phyloP scores from a whole-genome alignment of 225 moss, liverwort and hornwort species.

The Physcomitrium patens region DNA sequence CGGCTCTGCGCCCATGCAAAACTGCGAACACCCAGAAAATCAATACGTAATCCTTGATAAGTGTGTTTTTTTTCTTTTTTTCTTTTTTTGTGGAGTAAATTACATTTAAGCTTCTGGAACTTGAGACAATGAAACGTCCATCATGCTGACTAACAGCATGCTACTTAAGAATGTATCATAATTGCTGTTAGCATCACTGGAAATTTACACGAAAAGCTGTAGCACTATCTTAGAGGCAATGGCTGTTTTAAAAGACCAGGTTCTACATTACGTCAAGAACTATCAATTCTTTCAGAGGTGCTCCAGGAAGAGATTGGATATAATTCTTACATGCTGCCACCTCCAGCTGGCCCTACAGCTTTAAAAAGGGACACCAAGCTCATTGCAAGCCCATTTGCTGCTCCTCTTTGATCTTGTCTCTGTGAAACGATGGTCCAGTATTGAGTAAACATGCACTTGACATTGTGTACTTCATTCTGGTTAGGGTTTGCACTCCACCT shows the following conservation, averaged over 20 bases:
- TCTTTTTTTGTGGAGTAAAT: neutral
- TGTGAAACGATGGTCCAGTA: constrained; percentile 12
- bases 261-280: neutral
- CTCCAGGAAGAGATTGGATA: neutral
- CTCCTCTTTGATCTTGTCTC: constrained; percentile 46
- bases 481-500: too few species aligned
- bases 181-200: too few species aligned
- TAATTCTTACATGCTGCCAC: constrained; percentile 52
- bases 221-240: too few species aligned
- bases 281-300: neutral
- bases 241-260: neutral
- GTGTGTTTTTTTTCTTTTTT: too few species aligned
- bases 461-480: too few species aligned
- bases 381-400: constrained; percentile 63
- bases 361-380: constrained; percentile 58
- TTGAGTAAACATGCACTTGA: too few species aligned
- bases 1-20: constrained; percentile 66
- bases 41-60: neutral
- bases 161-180: too few species aligned
- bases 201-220: too few species aligned
- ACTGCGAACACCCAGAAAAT: constrained; percentile 30
- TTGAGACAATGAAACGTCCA: too few species aligned
- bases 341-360: constrained; percentile 55
- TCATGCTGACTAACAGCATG: too few species aligned
- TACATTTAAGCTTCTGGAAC: neutral